phyloP scores from a whole-genome alignment of 805 yeast genomes.

The Yarrowia alimentaria region DNA sequence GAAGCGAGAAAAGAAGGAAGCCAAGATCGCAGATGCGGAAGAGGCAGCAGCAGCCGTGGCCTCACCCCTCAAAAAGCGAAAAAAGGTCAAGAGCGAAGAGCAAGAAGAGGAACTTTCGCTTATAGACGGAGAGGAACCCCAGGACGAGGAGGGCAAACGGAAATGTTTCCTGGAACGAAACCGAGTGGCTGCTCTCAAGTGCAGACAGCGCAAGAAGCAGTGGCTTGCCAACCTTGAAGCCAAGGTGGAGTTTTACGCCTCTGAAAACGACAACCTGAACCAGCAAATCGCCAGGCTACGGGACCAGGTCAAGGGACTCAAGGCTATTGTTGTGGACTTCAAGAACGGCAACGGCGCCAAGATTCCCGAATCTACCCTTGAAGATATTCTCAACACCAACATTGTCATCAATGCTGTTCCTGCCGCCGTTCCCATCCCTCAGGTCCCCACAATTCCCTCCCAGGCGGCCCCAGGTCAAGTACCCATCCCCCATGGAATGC shows the following conservation, averaged over 20 bases:
- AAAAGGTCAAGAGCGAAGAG: constrained; percentile 15
- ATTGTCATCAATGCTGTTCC: constrained; percentile 25
- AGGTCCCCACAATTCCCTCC: constrained; percentile 25
- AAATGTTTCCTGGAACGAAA: constrained; percentile 81
- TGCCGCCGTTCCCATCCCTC: constrained; percentile 25
- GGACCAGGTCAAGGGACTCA: constrained; percentile 49
- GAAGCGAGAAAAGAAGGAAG: constrained; percentile 12
- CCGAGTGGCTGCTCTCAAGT: constrained; percentile 91
- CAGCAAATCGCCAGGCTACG: constrained; percentile 57
- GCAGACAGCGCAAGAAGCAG: constrained; percentile 92
- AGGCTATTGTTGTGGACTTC: constrained; percentile 16
- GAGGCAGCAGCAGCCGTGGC: background rate
- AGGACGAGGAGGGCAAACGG: constrained; percentile 73
- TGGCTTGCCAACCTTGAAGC: constrained; percentile 78
- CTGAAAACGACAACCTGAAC: constrained; percentile 66
- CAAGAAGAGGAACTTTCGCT: background rate
- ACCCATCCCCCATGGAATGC: too few relatives aligned
- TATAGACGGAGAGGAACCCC: constrained; percentile 29
- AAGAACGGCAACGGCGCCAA: constrained; percentile 22
- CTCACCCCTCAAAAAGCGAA: constrained; percentile 15
- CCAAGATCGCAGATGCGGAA: background rate
- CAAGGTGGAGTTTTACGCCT: constrained; percentile 66
- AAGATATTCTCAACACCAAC: constrained; percentile 12
- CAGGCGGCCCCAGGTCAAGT: too few relatives aligned
- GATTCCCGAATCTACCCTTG: constrained; percentile 4